phyloP scores from a whole-genome alignment of 208 protist species.

The Crithidia bombi region DNA sequence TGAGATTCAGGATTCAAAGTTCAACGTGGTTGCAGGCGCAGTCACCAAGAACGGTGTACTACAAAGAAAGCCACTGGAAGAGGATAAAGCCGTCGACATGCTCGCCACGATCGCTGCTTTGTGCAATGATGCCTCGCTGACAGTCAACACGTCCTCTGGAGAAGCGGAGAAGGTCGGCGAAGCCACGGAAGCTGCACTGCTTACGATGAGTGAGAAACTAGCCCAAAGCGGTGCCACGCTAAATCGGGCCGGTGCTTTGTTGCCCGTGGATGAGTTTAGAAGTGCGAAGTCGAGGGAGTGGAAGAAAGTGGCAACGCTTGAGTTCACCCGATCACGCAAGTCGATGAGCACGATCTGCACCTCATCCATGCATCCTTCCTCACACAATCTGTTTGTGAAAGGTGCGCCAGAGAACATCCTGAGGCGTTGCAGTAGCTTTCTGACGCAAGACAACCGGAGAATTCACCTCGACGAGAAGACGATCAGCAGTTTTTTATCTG shows the following conservation, averaged over 20 bases:
- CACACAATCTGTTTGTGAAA: conserved; percentile 91
- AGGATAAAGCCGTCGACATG: conserved; percentile 62
- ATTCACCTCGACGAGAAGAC: conserved; percentile 44
- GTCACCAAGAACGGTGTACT: conserved; percentile 26
- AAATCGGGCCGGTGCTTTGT: not conserved
- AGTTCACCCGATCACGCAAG: conserved; percentile 96
- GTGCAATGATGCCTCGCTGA: conserved; percentile 86
- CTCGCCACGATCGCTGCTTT: conserved; percentile 62
- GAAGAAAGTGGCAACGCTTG: conserved; percentile 82
- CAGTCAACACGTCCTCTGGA: conserved; percentile 7
- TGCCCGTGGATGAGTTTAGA: conserved; percentile 42
- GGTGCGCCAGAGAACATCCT: conserved; percentile 95
- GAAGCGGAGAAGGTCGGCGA: conserved; percentile 85
- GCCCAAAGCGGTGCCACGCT: conserved; percentile 21
- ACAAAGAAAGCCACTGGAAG: conserved; percentile 18
- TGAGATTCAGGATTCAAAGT: conserved; percentile 55
- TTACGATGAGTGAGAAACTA: conserved; percentile 93
- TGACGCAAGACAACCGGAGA: conserved; percentile 54
- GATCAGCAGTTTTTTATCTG: conserved; percentile 32
- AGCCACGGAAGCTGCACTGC: conserved; percentile 90
- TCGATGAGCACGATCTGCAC: conserved; percentile 94
- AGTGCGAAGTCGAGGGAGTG: conserved; percentile 36
- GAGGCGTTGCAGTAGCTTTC: conserved; percentile 72
- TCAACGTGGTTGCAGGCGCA: conserved; percentile 46
- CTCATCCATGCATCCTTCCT: conserved; percentile 10